Percentiles rank a stretch among this genome's conserved stretches.
Evolutionary conservation across 345 rosid genomes (phyloP).

Genomic region (Syzygium aromaticum): DNA sequence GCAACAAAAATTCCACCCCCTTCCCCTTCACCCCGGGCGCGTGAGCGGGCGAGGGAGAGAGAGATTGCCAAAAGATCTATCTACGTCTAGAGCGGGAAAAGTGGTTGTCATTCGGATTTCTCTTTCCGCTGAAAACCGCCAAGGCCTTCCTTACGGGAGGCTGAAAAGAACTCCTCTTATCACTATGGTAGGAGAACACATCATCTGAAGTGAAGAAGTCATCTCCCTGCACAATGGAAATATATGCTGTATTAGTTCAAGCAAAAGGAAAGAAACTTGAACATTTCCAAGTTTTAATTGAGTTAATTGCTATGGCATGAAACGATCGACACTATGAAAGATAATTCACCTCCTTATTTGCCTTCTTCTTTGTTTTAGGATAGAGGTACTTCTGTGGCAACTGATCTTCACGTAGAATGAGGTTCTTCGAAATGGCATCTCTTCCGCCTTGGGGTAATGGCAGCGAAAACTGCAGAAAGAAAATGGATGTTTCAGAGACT

Average conservation of each 20-base stretch:
- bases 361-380: conserved; percentile 84
- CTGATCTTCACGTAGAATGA: conserved; percentile 85
- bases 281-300: not conserved
- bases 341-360: conserved; percentile 40
- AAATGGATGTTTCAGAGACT: not conserved
- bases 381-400: conserved; percentile 75
- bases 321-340: not conserved
- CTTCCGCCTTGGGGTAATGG: conserved; percentile 95
- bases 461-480: conserved; percentile 53
- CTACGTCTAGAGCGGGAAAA: conserved; percentile 55
- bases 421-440: conserved; percentile 72
- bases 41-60: not conserved
- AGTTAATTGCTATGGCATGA: not conserved
- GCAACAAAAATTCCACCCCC: not conserved
- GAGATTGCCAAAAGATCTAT: not conserved
- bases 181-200: conserved; percentile 52
- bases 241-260: not conserved
- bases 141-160: conserved; percentile 86
- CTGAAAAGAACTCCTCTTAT: conserved; percentile 51
- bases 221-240: conserved; percentile 42
- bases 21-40: not conserved
- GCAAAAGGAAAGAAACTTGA: not conserved
- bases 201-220: conserved; percentile 42
- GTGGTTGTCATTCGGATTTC: conserved; percentile 97
- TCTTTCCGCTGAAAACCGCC: conserved; percentile 73